A percentile compares a stretch with the other conserved stretches of the same genome.
These are phyloP conservation scores for Cucumis melo DNA, from an alignment of 306 rosid species.

Conservation along the genomic window DNA sequence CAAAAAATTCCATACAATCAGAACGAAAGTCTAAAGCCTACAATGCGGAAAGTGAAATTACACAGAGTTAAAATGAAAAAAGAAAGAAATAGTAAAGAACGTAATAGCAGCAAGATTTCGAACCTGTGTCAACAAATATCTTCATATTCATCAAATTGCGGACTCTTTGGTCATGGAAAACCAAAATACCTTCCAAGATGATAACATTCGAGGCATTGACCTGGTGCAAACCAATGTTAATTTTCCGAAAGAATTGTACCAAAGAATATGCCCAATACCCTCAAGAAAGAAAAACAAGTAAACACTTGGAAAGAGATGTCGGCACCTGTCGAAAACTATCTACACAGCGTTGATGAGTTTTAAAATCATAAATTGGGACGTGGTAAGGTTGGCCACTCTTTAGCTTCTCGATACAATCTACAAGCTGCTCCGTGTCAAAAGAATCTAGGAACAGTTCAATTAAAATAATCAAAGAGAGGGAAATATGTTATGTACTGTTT, in stretches of 20 bases:
- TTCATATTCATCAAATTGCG: slow-evolving; percentile 94
- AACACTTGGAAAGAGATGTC: neutral
- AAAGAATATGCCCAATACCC: neutral
- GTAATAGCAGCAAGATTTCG: neutral
- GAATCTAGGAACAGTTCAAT: slow-evolving; percentile 38
- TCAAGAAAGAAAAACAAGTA: neutral
- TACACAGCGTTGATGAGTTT: slow-evolving; percentile 63
- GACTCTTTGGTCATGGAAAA: slow-evolving; percentile 85
- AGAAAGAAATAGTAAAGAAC: neutral
- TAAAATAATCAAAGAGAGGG: neutral
- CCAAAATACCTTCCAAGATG: slow-evolving; percentile 93
- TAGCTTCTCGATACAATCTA: slow-evolving; percentile 63
- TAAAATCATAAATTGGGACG: slow-evolving; percentile 86
- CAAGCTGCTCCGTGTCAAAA: slow-evolving; percentile 80
- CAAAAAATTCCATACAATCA: too few species aligned
- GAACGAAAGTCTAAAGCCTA: neutral
- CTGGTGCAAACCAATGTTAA: slow-evolving; percentile 21
- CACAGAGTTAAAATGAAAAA: neutral
- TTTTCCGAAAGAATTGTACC: neutral
- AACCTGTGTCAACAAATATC: slow-evolving; percentile 96
- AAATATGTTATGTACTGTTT: neutral
- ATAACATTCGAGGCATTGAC: slow-evolving; percentile 96
- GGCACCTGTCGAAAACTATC: slow-evolving; percentile 88
- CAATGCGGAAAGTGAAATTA: neutral
- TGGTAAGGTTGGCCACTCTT: slow-evolving; percentile 59